phyloP scores from a whole-genome alignment of 495 filamentous ascomycete genomes.

The Xylaria castorea region DNA sequence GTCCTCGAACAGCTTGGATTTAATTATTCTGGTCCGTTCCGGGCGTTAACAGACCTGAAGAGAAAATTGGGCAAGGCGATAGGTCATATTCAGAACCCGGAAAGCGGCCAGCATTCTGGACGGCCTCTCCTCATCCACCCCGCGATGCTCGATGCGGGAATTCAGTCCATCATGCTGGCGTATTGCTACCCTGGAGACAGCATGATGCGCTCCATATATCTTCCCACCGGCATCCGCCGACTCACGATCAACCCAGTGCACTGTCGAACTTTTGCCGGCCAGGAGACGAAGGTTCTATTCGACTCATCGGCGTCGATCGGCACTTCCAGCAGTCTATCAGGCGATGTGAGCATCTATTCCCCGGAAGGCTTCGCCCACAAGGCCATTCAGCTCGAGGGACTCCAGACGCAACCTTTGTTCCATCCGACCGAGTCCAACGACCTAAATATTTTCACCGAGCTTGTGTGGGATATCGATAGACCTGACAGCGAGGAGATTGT shows the following conservation, averaged over 20 bases:
- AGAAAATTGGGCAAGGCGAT: constrained; percentile 18
- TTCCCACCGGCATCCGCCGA: constrained; percentile 34
- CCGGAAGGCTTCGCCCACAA: background rate
- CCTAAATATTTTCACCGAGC: background rate
- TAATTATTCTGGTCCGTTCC: constrained; percentile 29
- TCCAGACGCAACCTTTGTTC: constrained; percentile 1
- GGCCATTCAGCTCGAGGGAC: constrained; percentile 1
- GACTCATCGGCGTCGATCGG: background rate
- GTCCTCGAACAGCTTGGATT: constrained; percentile 27
- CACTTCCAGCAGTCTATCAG: background rate
- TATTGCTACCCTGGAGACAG: constrained; percentile 33
- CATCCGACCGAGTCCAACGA: background rate
- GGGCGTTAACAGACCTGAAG: background rate
- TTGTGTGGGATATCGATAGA: constrained; percentile 6
- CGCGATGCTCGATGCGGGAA: constrained; percentile 34
- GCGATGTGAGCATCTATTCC: constrained; percentile 2
- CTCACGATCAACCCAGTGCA: constrained; percentile 26
- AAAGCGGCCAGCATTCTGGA: background rate
- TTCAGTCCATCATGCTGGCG: constrained; percentile 40
- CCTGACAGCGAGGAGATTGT: background rate
- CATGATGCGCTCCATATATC: constrained; percentile 28
- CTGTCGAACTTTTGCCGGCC: background rate
- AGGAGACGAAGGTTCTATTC: background rate
- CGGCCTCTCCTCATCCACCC: constrained; percentile 34
- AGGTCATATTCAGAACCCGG: background rate